phyloP scores from a whole-genome alignment of 1,139 yeast species.

The Scheffersomyces titani region DNA sequence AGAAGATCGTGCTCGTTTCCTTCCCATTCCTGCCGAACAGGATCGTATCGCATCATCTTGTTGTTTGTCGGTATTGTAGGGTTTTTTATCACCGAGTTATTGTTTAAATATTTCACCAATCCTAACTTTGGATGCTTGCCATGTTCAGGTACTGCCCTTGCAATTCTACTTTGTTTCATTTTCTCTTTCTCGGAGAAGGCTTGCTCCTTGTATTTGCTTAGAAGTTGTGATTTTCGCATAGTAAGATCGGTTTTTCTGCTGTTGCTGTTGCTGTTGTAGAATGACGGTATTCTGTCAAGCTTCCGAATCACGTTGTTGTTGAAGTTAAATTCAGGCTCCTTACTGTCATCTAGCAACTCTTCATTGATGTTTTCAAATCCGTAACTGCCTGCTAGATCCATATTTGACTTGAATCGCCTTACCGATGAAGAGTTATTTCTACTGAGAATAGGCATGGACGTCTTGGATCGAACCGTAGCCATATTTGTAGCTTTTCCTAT shows the following conservation, averaged over 20 bases:
- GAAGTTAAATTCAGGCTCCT: slow-evolving; percentile 28
- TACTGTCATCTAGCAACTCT: background rate
- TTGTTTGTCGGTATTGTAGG: slow-evolving; percentile 11
- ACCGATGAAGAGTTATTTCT: slow-evolving; percentile 13
- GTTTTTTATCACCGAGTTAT: slow-evolving; percentile 16
- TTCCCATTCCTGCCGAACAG: slow-evolving; percentile 59
- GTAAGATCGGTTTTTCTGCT: slow-evolving; percentile 4
- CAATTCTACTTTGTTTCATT: slow-evolving; percentile 4
- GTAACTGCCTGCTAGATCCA: slow-evolving; percentile 21
- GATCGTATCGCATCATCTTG: slow-evolving; percentile 54
- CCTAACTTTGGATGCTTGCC: slow-evolving; percentile 24
- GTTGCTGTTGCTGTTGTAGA: slow-evolving; percentile 22
- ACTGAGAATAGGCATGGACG: slow-evolving; percentile 29
- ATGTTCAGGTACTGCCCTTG: slow-evolving; percentile 11
- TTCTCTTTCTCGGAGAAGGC: slow-evolving; percentile 9
- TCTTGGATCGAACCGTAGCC: slow-evolving; percentile 14
- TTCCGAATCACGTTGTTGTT: slow-evolving; percentile 37
- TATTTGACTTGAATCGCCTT: slow-evolving; percentile 34
- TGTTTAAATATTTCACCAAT: slow-evolving; percentile 32
- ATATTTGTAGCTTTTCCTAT: slow-evolving; percentile 3
- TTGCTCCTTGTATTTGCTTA: slow-evolving; percentile 27
- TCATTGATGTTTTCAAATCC: slow-evolving; percentile 7
- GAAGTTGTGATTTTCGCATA: slow-evolving; percentile 23
- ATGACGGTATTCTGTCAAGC: slow-evolving; percentile 46
- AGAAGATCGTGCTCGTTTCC: slow-evolving; percentile 64